phyloP scores from a whole-genome alignment of 2,329 filamentous ascomycete species.

The Chrysosphaeria jannelii region DNA sequence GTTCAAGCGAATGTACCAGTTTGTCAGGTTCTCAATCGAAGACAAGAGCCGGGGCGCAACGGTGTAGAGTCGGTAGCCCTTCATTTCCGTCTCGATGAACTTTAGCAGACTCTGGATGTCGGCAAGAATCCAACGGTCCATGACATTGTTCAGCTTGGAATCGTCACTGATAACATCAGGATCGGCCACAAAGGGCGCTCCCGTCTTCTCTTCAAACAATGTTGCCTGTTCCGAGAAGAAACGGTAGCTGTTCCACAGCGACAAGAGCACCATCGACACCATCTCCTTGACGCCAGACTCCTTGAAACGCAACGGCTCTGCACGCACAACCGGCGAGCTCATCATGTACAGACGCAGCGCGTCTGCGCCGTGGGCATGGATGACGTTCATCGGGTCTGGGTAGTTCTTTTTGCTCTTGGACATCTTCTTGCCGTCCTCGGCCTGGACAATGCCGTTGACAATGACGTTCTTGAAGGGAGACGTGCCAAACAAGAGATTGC shows the following conservation, averaged over 20 bases:
- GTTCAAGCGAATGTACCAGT: conserved; percentile 96
- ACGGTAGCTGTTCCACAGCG: conserved; percentile 89
- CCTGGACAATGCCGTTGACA: conserved; percentile 22
- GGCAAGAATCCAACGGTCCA: conserved; percentile 88
- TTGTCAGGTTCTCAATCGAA: conserved; percentile 60
- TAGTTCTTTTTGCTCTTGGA: conserved; percentile 93
- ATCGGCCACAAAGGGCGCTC: conserved; percentile 50
- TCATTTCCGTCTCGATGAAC: conserved; percentile 85
- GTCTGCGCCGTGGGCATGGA: conserved; percentile 72
- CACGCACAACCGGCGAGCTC: conserved; percentile 82
- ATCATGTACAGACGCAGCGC: conserved; percentile 85
- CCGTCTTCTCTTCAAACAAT: conserved; percentile 60
- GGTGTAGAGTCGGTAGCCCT: conserved; percentile 34
- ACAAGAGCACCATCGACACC: conserved; percentile 66
- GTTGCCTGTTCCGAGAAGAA: conserved; percentile 79
- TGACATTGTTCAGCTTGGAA: conserved; percentile 34
- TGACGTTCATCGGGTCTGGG: conserved; percentile 57
- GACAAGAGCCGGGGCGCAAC: conserved; percentile 61
- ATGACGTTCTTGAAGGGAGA: conserved; percentile 51
- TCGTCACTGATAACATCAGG: conserved; percentile 16
- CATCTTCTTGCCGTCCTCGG: conserved; percentile 73
- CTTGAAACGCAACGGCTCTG: conserved; percentile 73
- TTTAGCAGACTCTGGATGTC: conserved; percentile 72
- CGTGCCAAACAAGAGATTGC: conserved; percentile 35
- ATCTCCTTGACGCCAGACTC: conserved; percentile 84